Evolutionary conservation across 2,329 filamentous ascomycete genomes (phyloP).

Genomic region (Colletotrichum musae): DNA sequence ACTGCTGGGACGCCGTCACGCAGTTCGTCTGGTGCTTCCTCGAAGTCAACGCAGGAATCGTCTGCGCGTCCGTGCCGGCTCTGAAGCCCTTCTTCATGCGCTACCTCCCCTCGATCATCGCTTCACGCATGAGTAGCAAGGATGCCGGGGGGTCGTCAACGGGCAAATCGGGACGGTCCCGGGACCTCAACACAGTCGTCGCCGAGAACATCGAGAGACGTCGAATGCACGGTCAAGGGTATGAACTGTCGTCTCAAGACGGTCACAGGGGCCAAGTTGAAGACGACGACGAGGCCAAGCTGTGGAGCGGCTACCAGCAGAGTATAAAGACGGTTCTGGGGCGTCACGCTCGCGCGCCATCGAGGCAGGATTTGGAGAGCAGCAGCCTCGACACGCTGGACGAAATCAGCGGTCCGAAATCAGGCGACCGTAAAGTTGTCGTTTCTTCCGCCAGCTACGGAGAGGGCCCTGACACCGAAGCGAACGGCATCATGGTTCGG

Average conservation of each 20-base stretch:
- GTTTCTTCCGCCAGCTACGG: conserved; percentile 2
- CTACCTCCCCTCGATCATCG: conserved; percentile 37
- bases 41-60: conserved; percentile 38
- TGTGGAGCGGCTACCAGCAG: conserved; percentile 31
- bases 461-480: neutral
- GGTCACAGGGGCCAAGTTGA: conserved; percentile 13
- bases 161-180: neutral
- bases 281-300: conserved; percentile 32
- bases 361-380: neutral
- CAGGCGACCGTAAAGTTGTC: neutral
- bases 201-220: conserved; percentile 37
- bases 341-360: neutral
- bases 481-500: conserved; percentile 14
- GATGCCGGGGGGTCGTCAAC: neutral
- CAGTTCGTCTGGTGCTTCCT: conserved; percentile 49
- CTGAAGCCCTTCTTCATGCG: conserved; percentile 42
- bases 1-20: conserved; percentile 46
- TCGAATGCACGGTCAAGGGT: conserved; percentile 24
- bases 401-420: conserved; percentile 6
- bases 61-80: conserved; percentile 35
- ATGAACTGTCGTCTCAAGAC: conserved; percentile 34
- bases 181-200: conserved; percentile 20
- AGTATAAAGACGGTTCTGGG: neutral
- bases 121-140: conserved; percentile 17
- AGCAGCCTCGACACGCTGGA: conserved; percentile 13